Percentiles rank a stretch among this genome's conserved stretches.
Conservation (phyloP, 2,329 filamentous ascomycete genomes). For the Diplodia sapinea region DNA sequence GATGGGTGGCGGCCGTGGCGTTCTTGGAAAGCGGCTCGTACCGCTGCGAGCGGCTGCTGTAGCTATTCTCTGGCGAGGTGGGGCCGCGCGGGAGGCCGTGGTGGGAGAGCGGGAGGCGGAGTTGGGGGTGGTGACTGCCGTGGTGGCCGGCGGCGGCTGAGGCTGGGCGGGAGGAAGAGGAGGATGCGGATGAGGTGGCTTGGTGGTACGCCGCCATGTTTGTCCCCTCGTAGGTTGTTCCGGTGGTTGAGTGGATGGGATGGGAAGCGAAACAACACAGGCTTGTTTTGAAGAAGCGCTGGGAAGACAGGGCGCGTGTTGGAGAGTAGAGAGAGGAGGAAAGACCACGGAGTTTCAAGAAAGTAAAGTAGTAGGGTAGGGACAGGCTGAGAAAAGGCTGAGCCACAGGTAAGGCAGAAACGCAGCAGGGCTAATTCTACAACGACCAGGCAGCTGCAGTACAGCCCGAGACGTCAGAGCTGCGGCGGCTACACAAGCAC, state of each 20-base stretch:
- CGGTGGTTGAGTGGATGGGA: neutral
- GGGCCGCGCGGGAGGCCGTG: slow-evolving; percentile 29
- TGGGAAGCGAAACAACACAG: neutral
- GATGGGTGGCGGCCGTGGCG: neutral
- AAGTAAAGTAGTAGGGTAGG: slow-evolving; percentile 21
- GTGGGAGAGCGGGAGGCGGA: slow-evolving; percentile 27
- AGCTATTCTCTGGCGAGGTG: slow-evolving; percentile 25
- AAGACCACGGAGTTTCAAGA: slow-evolving; percentile 15
- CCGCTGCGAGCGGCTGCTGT: slow-evolving; percentile 25
- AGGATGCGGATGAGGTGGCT: neutral
- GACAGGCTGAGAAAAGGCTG: slow-evolving; percentile 13
- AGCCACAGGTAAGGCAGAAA: neutral
- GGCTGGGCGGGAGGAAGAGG: neutral
- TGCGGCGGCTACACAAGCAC: slow-evolving; percentile 17
- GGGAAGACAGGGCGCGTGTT: neutral
- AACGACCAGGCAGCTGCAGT: slow-evolving; percentile 1
- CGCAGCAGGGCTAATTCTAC: neutral
- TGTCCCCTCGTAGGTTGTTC: neutral
- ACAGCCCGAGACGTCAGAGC: slow-evolving; percentile 10
- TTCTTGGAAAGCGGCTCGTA: slow-evolving; percentile 27
- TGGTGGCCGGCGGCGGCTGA: slow-evolving; percentile 15
- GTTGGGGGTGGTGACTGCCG: slow-evolving; percentile 21
- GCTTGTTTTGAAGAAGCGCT: neutral
- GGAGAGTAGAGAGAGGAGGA: neutral
- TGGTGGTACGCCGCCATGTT: slow-evolving; percentile 16